Evolutionary conservation across 148 eudicot species (phyloP).

Genomic region (Vaccinium corymbosum): DNA sequence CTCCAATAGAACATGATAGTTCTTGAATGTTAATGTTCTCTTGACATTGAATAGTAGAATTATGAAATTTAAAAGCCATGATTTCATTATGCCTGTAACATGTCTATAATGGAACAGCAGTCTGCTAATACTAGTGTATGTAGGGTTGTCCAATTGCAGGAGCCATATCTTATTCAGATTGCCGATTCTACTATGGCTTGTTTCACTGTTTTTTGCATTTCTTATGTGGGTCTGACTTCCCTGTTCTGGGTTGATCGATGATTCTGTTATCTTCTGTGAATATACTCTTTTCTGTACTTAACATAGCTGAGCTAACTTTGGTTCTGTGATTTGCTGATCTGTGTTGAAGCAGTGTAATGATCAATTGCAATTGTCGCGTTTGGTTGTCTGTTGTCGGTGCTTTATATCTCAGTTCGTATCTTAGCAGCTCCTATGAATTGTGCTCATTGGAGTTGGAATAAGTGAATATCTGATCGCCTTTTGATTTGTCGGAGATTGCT

Average conservation of each 20-base stretch:
- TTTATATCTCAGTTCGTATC: not conserved
- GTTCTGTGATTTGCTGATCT: not conserved
- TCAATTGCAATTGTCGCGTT: not conserved
- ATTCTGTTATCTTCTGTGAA: not conserved
- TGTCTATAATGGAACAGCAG: constrained; percentile 25
- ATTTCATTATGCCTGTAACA: not conserved
- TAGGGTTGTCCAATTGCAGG: not conserved
- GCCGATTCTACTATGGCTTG: not conserved
- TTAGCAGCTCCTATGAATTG: not conserved
- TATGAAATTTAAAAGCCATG: not conserved
- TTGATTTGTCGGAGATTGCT: not conserved
- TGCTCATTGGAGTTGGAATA: not conserved
- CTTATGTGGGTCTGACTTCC: not conserved
- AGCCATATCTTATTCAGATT: not conserved
- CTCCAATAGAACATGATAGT: not conserved
- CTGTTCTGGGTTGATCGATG: not conserved
- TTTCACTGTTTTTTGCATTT: not conserved
- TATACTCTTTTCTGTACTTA: not conserved
- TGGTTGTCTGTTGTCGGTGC: not conserved
- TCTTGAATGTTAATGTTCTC: not conserved
- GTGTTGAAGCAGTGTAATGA: not conserved
- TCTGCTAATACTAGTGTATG: not conserved
- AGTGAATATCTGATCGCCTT: not conserved
- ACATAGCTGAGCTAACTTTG: not conserved
- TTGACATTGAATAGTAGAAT: not conserved